A percentile compares a stretch with the other conserved stretches of the same genome.
These are phyloP conservation scores for Eucalyptus erythrocorys DNA, from an alignment of 345 rosid genomes.

Conservation along the genomic window DNA sequence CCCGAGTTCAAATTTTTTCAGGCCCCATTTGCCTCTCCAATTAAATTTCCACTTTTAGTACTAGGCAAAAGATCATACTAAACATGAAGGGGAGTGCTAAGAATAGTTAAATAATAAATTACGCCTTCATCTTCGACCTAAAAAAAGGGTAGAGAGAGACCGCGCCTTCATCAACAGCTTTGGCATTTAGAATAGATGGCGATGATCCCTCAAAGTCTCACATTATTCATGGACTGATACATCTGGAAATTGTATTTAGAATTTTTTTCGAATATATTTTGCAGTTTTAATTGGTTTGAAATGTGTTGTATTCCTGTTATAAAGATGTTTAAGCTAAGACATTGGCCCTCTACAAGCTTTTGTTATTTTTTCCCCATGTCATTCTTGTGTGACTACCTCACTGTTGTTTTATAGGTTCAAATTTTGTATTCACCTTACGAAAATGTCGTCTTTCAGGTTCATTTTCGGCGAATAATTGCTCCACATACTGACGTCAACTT, in stretches of 20 bases:
- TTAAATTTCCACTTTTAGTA: too few species aligned
- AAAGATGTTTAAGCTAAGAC: not conserved
- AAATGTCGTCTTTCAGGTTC: constrained; percentile 47
- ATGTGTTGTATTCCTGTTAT: not conserved
- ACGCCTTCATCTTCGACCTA: too few species aligned
- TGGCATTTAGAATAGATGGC: too few species aligned
- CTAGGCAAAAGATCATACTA: too few species aligned
- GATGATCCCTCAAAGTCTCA: too few species aligned
- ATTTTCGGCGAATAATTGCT: constrained; percentile 88
- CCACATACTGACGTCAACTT: constrained; percentile 86
- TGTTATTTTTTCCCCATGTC: not conserved
- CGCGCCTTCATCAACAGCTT: too few species aligned
- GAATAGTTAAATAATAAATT: too few species aligned
- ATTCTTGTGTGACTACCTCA: not conserved
- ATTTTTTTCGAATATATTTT: not conserved
- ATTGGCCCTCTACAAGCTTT: not conserved
- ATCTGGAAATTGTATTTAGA: not conserved
- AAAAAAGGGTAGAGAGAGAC: too few species aligned
- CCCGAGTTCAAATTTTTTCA: too few species aligned
- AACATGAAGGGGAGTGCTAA: too few species aligned
- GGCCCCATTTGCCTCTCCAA: too few species aligned
- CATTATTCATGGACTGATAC: not conserved
- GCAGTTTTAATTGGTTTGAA: not conserved
- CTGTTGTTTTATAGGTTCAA: not conserved
- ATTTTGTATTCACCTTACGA: not conserved